These are phyloP conservation scores for Colletotrichum limetticola DNA, from an alignment of 2,329 filamentous ascomycete genomes.

Conservation along the genomic window DNA sequence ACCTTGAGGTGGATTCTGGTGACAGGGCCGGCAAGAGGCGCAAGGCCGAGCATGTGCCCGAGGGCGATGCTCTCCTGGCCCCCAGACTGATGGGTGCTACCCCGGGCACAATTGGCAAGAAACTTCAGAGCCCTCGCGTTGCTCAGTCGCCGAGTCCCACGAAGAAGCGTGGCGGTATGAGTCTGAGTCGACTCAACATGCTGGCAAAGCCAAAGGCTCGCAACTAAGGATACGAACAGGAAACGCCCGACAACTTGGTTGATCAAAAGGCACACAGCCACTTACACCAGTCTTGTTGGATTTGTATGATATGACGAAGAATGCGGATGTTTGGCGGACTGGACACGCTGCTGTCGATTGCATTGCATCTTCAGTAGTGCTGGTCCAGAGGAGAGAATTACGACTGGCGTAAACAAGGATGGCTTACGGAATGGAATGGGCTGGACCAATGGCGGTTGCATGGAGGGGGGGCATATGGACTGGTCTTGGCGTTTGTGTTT, in stretches of 20 bases:
- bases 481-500: slow-evolving; percentile 25
- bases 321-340: not conserved
- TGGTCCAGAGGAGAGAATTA: slow-evolving; percentile 8
- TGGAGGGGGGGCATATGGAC: not conserved
- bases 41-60: slow-evolving; percentile 59
- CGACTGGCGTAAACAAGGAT: slow-evolving; percentile 25
- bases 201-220: slow-evolving; percentile 70
- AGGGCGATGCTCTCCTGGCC: slow-evolving; percentile 64
- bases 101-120: slow-evolving; percentile 47
- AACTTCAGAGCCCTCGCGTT: slow-evolving; percentile 43
- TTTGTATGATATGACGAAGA: slow-evolving; percentile 31
- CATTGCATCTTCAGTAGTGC: not conserved
- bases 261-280: not conserved
- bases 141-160: slow-evolving; percentile 51
- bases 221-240: slow-evolving; percentile 45
- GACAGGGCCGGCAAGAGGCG: slow-evolving; percentile 68
- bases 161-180: slow-evolving; percentile 65
- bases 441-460: slow-evolving; percentile 4
- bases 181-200: slow-evolving; percentile 69
- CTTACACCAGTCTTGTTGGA: not conserved
- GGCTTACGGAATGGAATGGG: slow-evolving; percentile 12
- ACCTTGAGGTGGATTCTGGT: slow-evolving; percentile 66
- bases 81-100: slow-evolving; percentile 55
- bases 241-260: not conserved
- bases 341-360: not conserved